Evolutionary conservation across 129 eudicot genomes (phyloP), one percentile per base, ranked within the genome.

Genomic region (carrot (Daucus carota)): DNA sequence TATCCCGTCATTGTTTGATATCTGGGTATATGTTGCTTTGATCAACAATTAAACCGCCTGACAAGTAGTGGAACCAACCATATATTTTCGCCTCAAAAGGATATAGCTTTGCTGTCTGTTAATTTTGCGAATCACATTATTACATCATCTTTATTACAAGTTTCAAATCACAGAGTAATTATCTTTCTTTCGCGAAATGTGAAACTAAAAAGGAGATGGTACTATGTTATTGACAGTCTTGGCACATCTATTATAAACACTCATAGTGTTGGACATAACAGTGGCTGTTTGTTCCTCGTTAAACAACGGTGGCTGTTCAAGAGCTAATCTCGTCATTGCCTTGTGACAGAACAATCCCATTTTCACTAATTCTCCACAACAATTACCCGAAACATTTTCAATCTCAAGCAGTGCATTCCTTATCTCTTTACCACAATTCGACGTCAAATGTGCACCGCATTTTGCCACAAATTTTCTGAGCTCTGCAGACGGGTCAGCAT

Each of bases 321-420:
- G 16, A 63, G 70, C 70, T 31, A 63, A 63, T 29, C 40, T 63
- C 8, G 38, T 28, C 70, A 63, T 63, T 63, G 34, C 70, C 38
- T 29, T 63, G 22, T 63, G 70, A 29, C 70, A 63, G 5, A 29
- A 0, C 40, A 28, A 63, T 63, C 70, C 70, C 70, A 63, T 63
- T 5, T 31, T 16, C 40, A 63, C 70, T 29, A 63, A 1, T 14
- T 63, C 7, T 63, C 70, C 70, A 6, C 70, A 63, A 31, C 70
- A 63, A 0, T 10, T 1, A 14, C 10, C 10, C 4, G 70, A 63
- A 63, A 28, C 40, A 29, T 63, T 28, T 14, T 14, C 70, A 63
- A 63, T 63, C 70, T 63, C 70, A 63, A 63, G 70, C 70, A 63
- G 5, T 12, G 5, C 70, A 15, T 63, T 63, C 70, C 70, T 63